Evolutionary conservation across 352 stramenopile genomes (phyloP).

Genomic region (Pythium folliculosum): DNA sequence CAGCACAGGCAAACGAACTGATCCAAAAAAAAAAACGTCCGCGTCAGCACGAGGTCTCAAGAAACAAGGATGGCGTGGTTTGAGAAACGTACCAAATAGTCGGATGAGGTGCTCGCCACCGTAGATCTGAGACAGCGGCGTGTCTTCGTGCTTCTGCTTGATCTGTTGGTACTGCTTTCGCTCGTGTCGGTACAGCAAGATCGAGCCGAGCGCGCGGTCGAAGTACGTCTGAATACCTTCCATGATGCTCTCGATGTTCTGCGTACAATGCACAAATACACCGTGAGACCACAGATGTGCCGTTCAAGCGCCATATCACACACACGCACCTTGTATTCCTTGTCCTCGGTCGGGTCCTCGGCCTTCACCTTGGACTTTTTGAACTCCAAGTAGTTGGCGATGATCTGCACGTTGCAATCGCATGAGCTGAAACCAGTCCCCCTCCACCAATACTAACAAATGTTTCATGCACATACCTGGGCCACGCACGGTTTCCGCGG

Average conservation of each 20-base stretch:
- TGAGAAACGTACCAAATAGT: conserved; percentile 75
- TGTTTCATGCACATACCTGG: conserved; percentile 29
- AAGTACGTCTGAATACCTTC: conserved; percentile 89
- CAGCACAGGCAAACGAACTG: conserved; percentile 82
- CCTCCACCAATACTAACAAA: background rate
- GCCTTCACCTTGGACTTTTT: conserved; percentile 67
- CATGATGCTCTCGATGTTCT: conserved; percentile 83
- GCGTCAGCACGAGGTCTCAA: too few relatives aligned
- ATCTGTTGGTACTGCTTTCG: conserved; percentile 88
- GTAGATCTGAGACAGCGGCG: conserved; percentile 89
- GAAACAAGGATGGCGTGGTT: too few relatives aligned
- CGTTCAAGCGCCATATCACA: background rate
- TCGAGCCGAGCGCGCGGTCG: conserved; percentile 86
- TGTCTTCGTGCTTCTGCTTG: conserved; percentile 53
- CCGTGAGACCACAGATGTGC: background rate
- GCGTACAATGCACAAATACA: background rate
- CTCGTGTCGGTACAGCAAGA: conserved; percentile 91
- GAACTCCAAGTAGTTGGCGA: conserved; percentile 77
- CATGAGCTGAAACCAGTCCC: background rate
- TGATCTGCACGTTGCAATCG: conserved; percentile 50
- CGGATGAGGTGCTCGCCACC: conserved; percentile 90
- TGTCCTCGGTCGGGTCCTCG: conserved; percentile 56
- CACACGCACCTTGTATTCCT: conserved; percentile 63
- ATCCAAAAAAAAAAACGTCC: background rate
- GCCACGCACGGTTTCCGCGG: conserved; percentile 75